Evolutionary conservation across 371 early-diverging fungal species (phyloP), one percentile per base, ranked within the genome.

Genomic region (Mucor plumbeus): DNA sequence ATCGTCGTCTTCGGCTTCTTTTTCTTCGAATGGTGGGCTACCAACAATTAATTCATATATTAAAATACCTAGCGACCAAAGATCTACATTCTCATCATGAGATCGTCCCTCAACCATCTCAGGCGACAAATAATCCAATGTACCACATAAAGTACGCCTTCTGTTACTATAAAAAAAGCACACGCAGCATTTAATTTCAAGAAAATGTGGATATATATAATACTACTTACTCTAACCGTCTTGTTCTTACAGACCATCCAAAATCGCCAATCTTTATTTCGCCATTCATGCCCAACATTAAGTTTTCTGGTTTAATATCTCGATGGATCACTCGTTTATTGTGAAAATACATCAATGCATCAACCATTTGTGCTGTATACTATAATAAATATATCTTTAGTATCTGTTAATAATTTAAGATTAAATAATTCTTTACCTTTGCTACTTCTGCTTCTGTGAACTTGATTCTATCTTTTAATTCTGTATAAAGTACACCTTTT

Each of bases 41-140:
- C 99, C 99, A 11, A 93, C 93, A 8, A 99, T 74, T 72, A 99
- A 94, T 80, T 99, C 99, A 79, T 95, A 99, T 63, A 91, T 84
- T 10, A 99, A 76, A 15, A 95, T 83, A 17, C 95, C 96, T 4
- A 94, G 73, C 19, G 92, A 91, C 96, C 96, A 96, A 40, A 94
- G 75, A 68, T 96, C 96, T 5, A 88, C 91, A 64, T 88, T 93
- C 26, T 90, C 86, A 59, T 86, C 88, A 79, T 96, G 96, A 1
- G 80, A 80, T 61, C 82, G 74, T 15, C 87, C 89, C 72, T 89
- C 87, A 54, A 95, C 88, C 71, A 97, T 94, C 77, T 98, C 99
- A 1, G 99, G 99, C 15, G 99, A 95, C 88, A 97, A 77, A 75
- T 99, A 99, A 79, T 99, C 99, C 67, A 97, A 74, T 3, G 99